phyloP scores from a whole-genome alignment of 2,329 filamentous ascomycete species.

The Diplocarpon mali region DNA sequence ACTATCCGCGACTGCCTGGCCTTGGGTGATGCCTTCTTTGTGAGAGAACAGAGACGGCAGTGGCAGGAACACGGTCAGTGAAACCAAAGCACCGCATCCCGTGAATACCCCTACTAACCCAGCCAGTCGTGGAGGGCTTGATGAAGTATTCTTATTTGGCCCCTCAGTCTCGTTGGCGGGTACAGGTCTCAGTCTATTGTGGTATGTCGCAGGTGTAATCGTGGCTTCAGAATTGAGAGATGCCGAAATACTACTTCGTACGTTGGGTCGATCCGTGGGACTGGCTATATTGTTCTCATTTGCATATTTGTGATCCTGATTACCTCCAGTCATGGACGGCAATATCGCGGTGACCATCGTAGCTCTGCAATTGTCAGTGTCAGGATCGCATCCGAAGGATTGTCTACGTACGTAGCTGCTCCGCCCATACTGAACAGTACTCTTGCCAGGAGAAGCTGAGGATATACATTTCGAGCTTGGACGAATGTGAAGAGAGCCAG shows the following conservation, averaged over 20 bases:
- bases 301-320: constrained; percentile 19
- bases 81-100: constrained; percentile 80
- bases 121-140: constrained; percentile 54
- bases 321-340: constrained; percentile 52
- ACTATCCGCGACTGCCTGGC: constrained; percentile 65
- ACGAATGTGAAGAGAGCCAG: constrained; percentile 70
- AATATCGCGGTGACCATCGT: constrained; percentile 98
- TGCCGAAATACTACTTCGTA: constrained; percentile 48
- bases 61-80: constrained; percentile 72
- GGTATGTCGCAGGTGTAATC: constrained; percentile 55
- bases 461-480: constrained; percentile 78
- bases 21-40: constrained; percentile 58
- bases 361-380: constrained; percentile 35
- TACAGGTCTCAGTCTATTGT: constrained; percentile 8
- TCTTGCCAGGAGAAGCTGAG: constrained; percentile 73
- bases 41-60: constrained; percentile 70
- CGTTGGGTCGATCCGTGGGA: constrained; percentile 20
- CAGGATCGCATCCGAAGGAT: background rate
- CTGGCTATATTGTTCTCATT: constrained; percentile 7
- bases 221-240: constrained; percentile 66
- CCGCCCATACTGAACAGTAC: constrained; percentile 84
- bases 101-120: constrained; percentile 89
- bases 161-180: constrained; percentile 9
- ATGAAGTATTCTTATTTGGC: constrained; percentile 22
- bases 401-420: constrained; percentile 58